Conservation (phyloP, 805 yeast genomes). For the Spathaspora arborariae region DNA sequence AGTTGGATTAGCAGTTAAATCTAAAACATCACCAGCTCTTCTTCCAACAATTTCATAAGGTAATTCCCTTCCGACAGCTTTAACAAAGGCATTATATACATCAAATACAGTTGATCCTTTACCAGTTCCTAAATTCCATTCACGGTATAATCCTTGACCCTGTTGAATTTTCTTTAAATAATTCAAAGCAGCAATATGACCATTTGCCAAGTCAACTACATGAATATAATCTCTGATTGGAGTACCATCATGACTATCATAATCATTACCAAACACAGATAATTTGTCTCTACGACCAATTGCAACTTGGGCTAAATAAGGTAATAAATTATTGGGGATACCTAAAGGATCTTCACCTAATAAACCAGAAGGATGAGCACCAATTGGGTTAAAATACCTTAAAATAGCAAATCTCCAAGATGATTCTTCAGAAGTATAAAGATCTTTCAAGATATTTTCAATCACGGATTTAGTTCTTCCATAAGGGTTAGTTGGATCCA, state of each 20-base stretch:
- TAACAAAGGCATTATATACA: constrained; percentile 59
- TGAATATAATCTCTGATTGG: constrained; percentile 81
- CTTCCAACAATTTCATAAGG: constrained; percentile 65
- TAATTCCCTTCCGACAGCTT: constrained; percentile 59
- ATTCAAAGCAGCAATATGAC: constrained; percentile 68
- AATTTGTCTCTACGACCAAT: constrained; percentile 64
- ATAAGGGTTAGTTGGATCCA: constrained; percentile 73
- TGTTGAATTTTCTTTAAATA: constrained; percentile 39
- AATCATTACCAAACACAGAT: constrained; percentile 69
- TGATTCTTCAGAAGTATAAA: constrained; percentile 40
- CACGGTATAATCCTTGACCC: constrained; percentile 53
- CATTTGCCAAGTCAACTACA: constrained; percentile 74
- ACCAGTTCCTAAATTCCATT: constrained; percentile 84
- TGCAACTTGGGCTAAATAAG: constrained; percentile 76
- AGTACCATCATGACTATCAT: constrained; percentile 70
- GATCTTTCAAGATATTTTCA: constrained; percentile 58
- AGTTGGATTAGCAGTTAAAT: constrained; percentile 67
- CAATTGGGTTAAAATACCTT: constrained; percentile 81
- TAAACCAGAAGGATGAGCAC: constrained; percentile 79
- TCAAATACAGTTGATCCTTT: constrained; percentile 76
- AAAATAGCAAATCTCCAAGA: constrained; percentile 56
- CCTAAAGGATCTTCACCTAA: constrained; percentile 82
- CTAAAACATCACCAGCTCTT: constrained; percentile 72
- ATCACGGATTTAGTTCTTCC: constrained; percentile 68
- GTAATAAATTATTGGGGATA: constrained; percentile 71